A percentile compares a stretch with the other conserved stretches of the same genome.
Conservation (phyloP, 2,329 filamentous ascomycete species). For the Pseudofabraea citricarpa region DNA sequence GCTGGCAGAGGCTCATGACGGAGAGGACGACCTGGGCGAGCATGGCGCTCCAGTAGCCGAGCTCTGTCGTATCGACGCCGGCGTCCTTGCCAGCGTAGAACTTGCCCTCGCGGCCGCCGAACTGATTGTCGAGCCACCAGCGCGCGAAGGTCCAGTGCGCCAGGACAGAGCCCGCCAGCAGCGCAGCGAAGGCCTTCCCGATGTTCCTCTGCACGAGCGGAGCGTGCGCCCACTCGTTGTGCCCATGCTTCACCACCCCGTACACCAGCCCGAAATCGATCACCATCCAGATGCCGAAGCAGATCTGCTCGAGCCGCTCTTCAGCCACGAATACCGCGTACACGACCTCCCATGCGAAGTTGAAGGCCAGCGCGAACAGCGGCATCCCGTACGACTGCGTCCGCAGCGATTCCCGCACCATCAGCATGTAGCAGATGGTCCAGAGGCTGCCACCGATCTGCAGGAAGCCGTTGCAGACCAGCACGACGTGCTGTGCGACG, state of each 20-base stretch:
- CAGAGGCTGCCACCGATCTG: slow-evolving; percentile 18
- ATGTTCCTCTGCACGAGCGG: slow-evolving; percentile 38
- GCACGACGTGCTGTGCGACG: slow-evolving; percentile 9
- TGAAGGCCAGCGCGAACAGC: slow-evolving; percentile 41
- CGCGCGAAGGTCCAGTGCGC: slow-evolving; percentile 38
- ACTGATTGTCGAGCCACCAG: slow-evolving; percentile 46
- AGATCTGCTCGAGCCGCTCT: slow-evolving; percentile 34
- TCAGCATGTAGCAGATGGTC: slow-evolving; percentile 38
- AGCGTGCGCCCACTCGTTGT: slow-evolving; percentile 36
- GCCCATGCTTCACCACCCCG: slow-evolving; percentile 38
- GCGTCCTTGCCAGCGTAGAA: slow-evolving; percentile 31
- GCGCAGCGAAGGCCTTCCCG: slow-evolving; percentile 29
- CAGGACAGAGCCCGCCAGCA: slow-evolving; percentile 32
- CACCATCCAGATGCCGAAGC: slow-evolving; percentile 43
- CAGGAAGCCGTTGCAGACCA: slow-evolving; percentile 11
- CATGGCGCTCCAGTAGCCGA: slow-evolving; percentile 17
- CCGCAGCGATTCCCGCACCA: slow-evolving; percentile 38
- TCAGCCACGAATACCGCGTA: slow-evolving; percentile 43
- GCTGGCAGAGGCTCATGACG: slow-evolving; percentile 40
- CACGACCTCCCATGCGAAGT: slow-evolving; percentile 48
- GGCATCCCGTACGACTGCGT: slow-evolving; percentile 46
- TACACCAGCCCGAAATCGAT: slow-evolving; percentile 44
- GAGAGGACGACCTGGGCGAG: slow-evolving; percentile 35
- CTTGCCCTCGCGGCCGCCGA: slow-evolving; percentile 35
- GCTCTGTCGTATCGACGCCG: slow-evolving; percentile 43